Evolutionary conservation across 1,284 basidiomycete species (phyloP).

Genomic region (Testicularia cyperi): DNA sequence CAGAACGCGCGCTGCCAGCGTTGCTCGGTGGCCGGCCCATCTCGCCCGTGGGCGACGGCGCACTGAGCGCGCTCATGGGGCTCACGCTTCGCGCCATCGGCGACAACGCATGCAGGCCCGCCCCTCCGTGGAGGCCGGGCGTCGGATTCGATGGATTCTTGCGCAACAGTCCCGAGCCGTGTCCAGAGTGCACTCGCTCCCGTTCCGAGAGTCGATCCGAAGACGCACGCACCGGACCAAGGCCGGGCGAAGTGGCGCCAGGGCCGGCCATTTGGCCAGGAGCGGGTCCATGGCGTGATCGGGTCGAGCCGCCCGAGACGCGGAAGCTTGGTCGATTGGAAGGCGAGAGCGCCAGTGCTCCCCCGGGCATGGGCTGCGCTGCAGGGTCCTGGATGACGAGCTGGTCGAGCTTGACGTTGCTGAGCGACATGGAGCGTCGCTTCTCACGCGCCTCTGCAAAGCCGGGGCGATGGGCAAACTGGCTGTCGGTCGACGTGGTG

Average conservation of each 20-base stretch:
- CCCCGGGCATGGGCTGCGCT: background rate
- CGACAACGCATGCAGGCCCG: conserved; percentile 24
- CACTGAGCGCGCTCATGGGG: conserved; percentile 25
- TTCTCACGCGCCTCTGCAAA: conserved; percentile 33
- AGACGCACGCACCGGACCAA: conserved; percentile 41
- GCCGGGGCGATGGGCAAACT: conserved; percentile 19
- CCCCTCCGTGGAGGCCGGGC: conserved; percentile 40
- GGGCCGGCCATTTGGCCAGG: no score
- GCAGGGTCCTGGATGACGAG: conserved; percentile 1
- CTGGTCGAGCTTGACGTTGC: conserved; percentile 18
- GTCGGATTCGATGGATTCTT: conserved; percentile 55
- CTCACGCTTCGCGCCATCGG: conserved; percentile 27
- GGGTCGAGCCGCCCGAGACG: conserved; percentile 16
- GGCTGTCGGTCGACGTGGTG: conserved; percentile 3
- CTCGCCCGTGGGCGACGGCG: conserved; percentile 15
- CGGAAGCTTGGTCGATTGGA: conserved; percentile 17
- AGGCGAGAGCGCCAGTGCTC: no score
- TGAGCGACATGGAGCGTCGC: conserved; percentile 24
- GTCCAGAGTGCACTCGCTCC: conserved; percentile 32
- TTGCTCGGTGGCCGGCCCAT: conserved; percentile 11
- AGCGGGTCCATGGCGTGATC: conserved; percentile 23
- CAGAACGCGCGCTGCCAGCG: conserved; percentile 7
- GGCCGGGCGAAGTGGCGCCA: conserved; percentile 25
- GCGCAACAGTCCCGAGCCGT: conserved; percentile 39
- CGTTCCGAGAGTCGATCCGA: conserved; percentile 46